Evolutionary conservation across 2,329 filamentous ascomycete species (phyloP).

Genomic region (Karstenula rhodostoma): DNA sequence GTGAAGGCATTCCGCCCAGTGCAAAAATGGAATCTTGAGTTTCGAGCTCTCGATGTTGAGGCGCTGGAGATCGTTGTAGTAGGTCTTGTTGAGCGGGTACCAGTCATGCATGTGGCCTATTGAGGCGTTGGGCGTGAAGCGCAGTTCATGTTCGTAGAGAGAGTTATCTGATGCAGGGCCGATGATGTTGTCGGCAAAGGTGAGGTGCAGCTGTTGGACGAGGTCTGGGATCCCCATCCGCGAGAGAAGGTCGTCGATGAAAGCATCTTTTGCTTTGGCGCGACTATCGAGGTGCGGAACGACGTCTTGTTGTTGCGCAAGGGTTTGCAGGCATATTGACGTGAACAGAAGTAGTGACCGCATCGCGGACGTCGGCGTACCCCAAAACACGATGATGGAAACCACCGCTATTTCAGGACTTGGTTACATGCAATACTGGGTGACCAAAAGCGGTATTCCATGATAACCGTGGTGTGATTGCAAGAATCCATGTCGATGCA

Average conservation of each 20-base stretch:
- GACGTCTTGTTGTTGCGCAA: neutral
- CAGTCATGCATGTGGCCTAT: constrained; percentile 56
- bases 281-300: neutral
- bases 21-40: constrained; percentile 53
- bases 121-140: constrained; percentile 48
- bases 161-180: constrained; percentile 51
- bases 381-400: neutral
- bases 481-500: constrained; percentile 10
- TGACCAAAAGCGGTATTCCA: constrained; percentile 7
- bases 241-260: constrained; percentile 25
- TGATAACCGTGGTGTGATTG: constrained; percentile 3
- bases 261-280: constrained; percentile 22
- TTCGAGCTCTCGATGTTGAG: constrained; percentile 50
- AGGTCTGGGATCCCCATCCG: constrained; percentile 27
- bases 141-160: constrained; percentile 51
- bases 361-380: neutral
- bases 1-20: constrained; percentile 56
- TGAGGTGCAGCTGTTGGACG: constrained; percentile 55
- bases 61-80: constrained; percentile 54
- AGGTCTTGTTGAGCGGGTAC: constrained; percentile 54
- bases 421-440: neutral
- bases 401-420: neutral
- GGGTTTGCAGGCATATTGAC: neutral
- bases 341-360: neutral
- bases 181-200: constrained; percentile 55